These are phyloP conservation scores for Fistulifera solaris DNA, from an alignment of 108 stramenopile species.

Conservation along the genomic window DNA sequence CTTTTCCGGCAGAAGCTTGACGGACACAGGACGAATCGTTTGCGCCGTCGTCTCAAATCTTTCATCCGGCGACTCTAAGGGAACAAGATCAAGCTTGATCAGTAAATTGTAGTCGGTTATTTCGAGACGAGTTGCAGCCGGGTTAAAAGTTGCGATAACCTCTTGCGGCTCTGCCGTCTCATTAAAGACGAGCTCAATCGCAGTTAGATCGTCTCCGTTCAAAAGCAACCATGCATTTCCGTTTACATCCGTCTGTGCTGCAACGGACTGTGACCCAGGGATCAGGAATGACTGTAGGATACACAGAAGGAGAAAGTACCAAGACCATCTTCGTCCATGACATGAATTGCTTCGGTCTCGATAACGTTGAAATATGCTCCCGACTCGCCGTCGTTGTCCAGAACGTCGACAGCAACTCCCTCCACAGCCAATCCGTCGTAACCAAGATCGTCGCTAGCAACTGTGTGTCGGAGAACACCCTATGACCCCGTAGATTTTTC, in stretches of 20 bases:
- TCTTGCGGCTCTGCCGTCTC: slow-evolving; percentile 5
- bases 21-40: slow-evolving; percentile 14
- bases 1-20: slow-evolving; percentile 11
- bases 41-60: slow-evolving; percentile 13
- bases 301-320: slow-evolving; percentile 22
- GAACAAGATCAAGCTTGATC: slow-evolving; percentile 11
- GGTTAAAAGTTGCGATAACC: slow-evolving; percentile 21
- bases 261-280: slow-evolving; percentile 17
- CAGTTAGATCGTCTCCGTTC: background rate
- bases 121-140: slow-evolving; percentile 5
- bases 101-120: slow-evolving; percentile 23
- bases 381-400: slow-evolving; percentile 28
- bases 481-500: slow-evolving; percentile 28
- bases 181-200: background rate
- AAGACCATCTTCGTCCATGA: slow-evolving; percentile 25
- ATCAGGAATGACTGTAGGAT: slow-evolving; percentile 21
- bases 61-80: slow-evolving; percentile 12
- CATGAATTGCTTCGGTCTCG: slow-evolving; percentile 19
- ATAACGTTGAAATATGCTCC: slow-evolving; percentile 17
- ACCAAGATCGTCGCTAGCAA: slow-evolving; percentile 13
- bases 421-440: slow-evolving; percentile 17
- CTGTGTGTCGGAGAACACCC: slow-evolving; percentile 25
- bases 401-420: slow-evolving; percentile 22
- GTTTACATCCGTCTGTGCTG: slow-evolving; percentile 15
- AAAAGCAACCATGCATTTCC: slow-evolving; percentile 15